Evolutionary conservation across 306 rosid species (phyloP), one percentile per base, ranked within the genome.

Genomic region (Cucumis hystrix): DNA sequence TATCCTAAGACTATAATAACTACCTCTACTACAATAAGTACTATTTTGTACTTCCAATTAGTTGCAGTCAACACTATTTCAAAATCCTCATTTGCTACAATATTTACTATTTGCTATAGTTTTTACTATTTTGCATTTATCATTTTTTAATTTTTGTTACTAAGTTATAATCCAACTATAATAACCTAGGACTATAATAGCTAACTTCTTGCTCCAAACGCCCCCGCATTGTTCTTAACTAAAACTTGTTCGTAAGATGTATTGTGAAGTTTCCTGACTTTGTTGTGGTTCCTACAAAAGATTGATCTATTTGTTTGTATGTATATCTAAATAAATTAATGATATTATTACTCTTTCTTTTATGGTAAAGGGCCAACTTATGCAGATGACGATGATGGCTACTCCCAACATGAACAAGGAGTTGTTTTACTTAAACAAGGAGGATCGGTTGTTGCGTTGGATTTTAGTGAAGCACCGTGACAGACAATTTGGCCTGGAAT

Each of bases 331-430:
- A 30, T 73, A 11, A 58, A 57, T 17, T 1, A 23, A 72, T 33
- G 74, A 47, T 45, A 40, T 61, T 66, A 39, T 28, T 67, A 25
- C 57, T 35, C 12, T 35, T 72, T 60, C 59, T n/a, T 58, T 10
- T 47, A 7, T 81, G 73, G 67, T 85, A 52, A 75, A 95, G 98
- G 98, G 97, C 78, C 84, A 78, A 58, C 73, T 95, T 85, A 87
- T 90, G 98, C 98, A 95, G 85, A 86, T 92, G 89, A 92, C 95
- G 43, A 89, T 94, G 97, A 94, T 94, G 98, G 91, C 98, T 75
- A 86, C 91, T 5, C 97, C 97, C 10, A 86, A 84, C 86, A 86
- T 91, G 79, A 94, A 94, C 91, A 88, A 90, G 81, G 98, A 94
- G 89, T 86, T 94, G 74, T 97, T 87, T 75, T 95, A 95, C 90